These are phyloP conservation scores for Wickerhamiella lipophila DNA, from an alignment of 805 yeast genomes.

Conservation along the genomic window DNA sequence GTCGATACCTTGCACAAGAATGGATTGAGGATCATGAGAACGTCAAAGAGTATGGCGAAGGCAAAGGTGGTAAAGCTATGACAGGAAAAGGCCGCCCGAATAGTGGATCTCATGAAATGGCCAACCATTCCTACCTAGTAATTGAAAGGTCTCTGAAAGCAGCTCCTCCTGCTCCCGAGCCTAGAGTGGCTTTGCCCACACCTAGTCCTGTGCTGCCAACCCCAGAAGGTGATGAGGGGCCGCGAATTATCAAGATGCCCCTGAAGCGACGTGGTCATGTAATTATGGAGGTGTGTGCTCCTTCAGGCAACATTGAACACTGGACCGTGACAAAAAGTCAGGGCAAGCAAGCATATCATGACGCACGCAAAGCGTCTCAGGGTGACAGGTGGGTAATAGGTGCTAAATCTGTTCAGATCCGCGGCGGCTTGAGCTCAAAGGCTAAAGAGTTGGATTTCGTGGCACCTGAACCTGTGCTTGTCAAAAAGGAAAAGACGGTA, in stretches of 20 bases:
- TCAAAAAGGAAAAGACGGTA: not conserved
- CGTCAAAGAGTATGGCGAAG: conserved; percentile 32
- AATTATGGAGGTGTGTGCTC: conserved; percentile 61
- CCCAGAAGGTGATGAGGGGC: conserved; percentile 36
- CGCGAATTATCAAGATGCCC: conserved; percentile 58
- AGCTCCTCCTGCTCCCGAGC: conserved; percentile 12
- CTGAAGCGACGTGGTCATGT: conserved; percentile 73
- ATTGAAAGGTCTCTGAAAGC: conserved; percentile 37
- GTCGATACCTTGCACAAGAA: conserved; percentile 53
- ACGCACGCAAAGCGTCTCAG: conserved; percentile 70
- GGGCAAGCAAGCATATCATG: conserved; percentile 66
- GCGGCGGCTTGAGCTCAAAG: conserved; percentile 22
- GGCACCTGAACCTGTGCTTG: not conserved
- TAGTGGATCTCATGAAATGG: conserved; percentile 56
- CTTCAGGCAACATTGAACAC: conserved; percentile 67
- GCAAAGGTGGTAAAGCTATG: conserved; percentile 35
- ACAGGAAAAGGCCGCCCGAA: conserved; percentile 71
- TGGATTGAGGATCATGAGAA: conserved; percentile 48
- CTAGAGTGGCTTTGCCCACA: not conserved
- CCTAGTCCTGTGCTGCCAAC: not conserved
- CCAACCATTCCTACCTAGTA: conserved; percentile 62
- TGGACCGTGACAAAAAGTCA: conserved; percentile 78
- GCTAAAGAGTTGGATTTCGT: not conserved
- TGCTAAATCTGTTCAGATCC: conserved; percentile 38
- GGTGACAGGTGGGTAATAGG: conserved; percentile 83